Conservation (phyloP, 1,139 yeast genomes). For the Kodamaea ohmeri region DNA sequence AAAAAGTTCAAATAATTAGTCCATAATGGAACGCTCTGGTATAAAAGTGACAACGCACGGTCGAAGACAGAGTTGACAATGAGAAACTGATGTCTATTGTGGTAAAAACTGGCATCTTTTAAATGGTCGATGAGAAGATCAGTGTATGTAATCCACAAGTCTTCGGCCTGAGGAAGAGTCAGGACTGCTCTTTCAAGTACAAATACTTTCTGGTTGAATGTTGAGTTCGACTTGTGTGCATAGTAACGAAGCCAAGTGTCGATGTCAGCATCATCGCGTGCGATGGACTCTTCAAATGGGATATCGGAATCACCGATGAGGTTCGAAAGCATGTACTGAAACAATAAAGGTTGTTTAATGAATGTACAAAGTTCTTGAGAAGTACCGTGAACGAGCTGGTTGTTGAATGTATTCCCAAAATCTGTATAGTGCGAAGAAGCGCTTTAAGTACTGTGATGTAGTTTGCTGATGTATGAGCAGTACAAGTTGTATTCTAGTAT, state of each 20-base stretch:
- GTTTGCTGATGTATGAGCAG: too few species aligned
- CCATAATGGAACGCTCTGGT: constrained; percentile 57
- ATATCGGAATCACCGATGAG: constrained; percentile 20
- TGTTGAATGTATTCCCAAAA: too few species aligned
- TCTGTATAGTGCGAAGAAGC: too few species aligned
- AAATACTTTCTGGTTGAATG: constrained; percentile 35
- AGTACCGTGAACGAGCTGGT: too few species aligned
- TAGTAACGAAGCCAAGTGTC: constrained; percentile 57
- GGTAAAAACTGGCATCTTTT: constrained; percentile 24
- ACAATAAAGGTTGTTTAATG: too few species aligned
- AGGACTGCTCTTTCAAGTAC: constrained; percentile 54
- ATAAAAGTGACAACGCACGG: constrained; percentile 42
- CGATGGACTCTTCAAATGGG: constrained; percentile 19
- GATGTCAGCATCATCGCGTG: constrained; percentile 42
- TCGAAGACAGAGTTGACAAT: constrained; percentile 46
- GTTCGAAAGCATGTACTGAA: constrained; percentile 2
- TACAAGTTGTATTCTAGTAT: too few species aligned
- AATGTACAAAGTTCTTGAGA: too few species aligned
- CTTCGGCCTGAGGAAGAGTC: constrained; percentile 47
- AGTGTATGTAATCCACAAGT: constrained; percentile 57
- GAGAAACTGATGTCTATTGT: constrained; percentile 28
- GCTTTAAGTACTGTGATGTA: too few species aligned
- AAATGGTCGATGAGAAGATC: constrained; percentile 35
- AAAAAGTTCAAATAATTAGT: constrained; percentile 49
- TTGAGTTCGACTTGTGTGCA: constrained; percentile 24